These are phyloP conservation scores for Cronartium quercuum DNA, from an alignment of 1,284 basidiomycete genomes.

Conservation along the genomic window DNA sequence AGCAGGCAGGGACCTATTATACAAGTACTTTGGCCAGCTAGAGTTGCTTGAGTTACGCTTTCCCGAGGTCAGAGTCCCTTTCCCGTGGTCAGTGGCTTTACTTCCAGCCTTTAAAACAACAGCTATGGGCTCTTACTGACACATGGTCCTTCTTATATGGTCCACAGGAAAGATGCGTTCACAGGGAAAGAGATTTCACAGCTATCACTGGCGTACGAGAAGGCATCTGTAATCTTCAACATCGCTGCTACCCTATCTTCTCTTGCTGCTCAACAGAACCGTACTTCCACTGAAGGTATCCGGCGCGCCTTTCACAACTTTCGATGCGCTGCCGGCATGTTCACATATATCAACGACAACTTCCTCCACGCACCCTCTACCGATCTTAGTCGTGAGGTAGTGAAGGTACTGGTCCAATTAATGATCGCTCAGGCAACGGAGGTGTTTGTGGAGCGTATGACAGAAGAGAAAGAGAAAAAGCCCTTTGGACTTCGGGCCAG, in stretches of 20 bases:
- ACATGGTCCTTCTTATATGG: slow-evolving; percentile 6
- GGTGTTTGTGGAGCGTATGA: slow-evolving; percentile 89
- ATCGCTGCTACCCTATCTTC: slow-evolving; percentile 88
- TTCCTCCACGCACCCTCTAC: slow-evolving; percentile 98
- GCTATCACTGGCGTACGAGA: slow-evolving; percentile 94
- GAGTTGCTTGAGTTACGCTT: slow-evolving; percentile 95
- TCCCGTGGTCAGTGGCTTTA: slow-evolving; percentile 62
- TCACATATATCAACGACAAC: slow-evolving; percentile 98
- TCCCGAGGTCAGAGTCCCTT: slow-evolving; percentile 89
- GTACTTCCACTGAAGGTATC: slow-evolving; percentile 72
- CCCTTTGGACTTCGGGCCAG: slow-evolving; percentile 70
- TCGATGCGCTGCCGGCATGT: slow-evolving; percentile 88
- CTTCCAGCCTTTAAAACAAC: neutral
- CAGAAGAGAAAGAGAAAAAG: slow-evolving; percentile 73
- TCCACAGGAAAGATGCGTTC: slow-evolving; percentile 79
- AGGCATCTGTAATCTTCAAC: slow-evolving; percentile 95
- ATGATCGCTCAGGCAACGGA: slow-evolving; percentile 91
- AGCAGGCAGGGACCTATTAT: slow-evolving; percentile 79
- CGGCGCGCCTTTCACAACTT: slow-evolving; percentile 92
- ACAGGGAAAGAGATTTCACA: slow-evolving; percentile 87
- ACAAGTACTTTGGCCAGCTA: slow-evolving; percentile 99
- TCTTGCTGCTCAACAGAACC: slow-evolving; percentile 72
- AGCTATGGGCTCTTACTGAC: neutral
- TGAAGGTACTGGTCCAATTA: slow-evolving; percentile 80
- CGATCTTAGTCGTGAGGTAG: slow-evolving; percentile 85